These are phyloP conservation scores for Cinnamomum chago DNA, from an alignment of 164 flowering plant species.

Conservation along the genomic window DNA sequence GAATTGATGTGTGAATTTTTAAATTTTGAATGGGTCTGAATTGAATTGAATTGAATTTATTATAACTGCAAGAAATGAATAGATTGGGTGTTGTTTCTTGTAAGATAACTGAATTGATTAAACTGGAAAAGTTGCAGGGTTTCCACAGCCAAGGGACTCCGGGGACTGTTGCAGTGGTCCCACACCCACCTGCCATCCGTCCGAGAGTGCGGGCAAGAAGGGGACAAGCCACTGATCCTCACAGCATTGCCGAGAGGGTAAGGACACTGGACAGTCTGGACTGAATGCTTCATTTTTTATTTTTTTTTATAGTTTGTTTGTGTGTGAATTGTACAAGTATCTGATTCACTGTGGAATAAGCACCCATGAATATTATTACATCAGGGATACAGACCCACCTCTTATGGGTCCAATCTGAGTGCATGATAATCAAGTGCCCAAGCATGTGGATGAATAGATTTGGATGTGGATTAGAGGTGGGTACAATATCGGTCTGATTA, in stretches of 20 bases:
- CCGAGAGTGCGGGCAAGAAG: conserved; percentile 95
- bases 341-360: neutral
- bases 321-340: too few species aligned
- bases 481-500: too few species aligned
- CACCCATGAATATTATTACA: too few species aligned
- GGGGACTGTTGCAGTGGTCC: conserved; percentile 39
- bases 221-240: conserved; percentile 99
- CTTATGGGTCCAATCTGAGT: too few species aligned
- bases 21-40: neutral
- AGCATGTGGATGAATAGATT: too few species aligned
- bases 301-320: too few species aligned
- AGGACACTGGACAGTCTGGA: conserved; percentile 4
- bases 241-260: conserved; percentile 99
- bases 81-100: too few species aligned
- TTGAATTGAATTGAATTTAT: neutral
- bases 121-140: conserved; percentile 32
- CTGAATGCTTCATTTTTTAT: neutral
- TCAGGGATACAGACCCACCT: too few species aligned
- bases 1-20: neutral
- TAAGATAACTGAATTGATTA: neutral
- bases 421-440: too few species aligned
- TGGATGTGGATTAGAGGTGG: too few species aligned
- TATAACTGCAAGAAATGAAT: too few species aligned
- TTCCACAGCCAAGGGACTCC: conserved; percentile 71
- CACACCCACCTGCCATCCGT: conserved; percentile 81